These are phyloP conservation scores for Dothideomycetes sp. DNA, from an alignment of 2,329 filamentous ascomycete species.

Conservation along the genomic window DNA sequence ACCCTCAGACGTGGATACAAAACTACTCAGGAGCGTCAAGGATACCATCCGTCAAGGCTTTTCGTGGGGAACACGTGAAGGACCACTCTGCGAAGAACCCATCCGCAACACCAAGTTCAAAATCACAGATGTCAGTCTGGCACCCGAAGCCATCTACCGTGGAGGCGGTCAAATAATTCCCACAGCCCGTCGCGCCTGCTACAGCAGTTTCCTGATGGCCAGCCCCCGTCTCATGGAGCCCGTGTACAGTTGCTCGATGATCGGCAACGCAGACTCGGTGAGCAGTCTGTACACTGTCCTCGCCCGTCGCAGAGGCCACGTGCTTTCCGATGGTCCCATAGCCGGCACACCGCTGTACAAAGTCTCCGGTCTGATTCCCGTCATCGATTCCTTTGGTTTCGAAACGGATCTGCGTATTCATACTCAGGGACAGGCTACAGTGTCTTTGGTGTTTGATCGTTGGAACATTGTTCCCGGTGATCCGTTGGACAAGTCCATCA, in stretches of 20 bases:
- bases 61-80: constrained; percentile 91
- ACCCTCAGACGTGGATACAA: constrained; percentile 89
- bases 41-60: constrained; percentile 95
- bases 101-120: constrained; percentile 98
- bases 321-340: constrained; percentile 86
- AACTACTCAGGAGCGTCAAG: constrained; percentile 73
- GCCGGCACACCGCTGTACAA: constrained; percentile 90
- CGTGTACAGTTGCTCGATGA: constrained; percentile 86
- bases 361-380: constrained; percentile 82
- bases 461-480: constrained; percentile 96
- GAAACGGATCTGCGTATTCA: constrained; percentile 95
- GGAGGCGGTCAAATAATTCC: constrained; percentile 97
- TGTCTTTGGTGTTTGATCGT: constrained; percentile 86
- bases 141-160: constrained; percentile 83
- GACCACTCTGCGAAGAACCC: constrained; percentile 93
- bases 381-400: constrained; percentile 96
- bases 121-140: constrained; percentile 81
- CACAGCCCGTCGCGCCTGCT: constrained; percentile 83
- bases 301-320: constrained; percentile 78
- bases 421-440: constrained; percentile 83
- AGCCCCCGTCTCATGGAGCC: constrained; percentile 95
- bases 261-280: constrained; percentile 81
- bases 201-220: constrained; percentile 94
- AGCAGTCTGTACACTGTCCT: constrained; percentile 87
- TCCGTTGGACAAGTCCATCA: constrained; percentile 78